phyloP scores from a whole-genome alignment of 306 rosid species.

The Arachis stenosperma region DNA sequence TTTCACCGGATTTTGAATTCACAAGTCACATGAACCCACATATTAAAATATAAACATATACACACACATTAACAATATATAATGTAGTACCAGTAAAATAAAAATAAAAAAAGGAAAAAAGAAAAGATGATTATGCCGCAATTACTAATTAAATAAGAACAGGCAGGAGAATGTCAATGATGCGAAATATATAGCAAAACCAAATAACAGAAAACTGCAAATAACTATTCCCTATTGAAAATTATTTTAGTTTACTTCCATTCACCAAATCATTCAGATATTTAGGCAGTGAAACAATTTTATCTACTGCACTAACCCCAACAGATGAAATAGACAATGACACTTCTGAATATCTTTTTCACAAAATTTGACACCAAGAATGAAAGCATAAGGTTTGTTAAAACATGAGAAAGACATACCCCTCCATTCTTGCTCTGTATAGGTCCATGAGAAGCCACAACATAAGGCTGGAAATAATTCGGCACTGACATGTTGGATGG shows the following conservation, averaged over 20 bases:
- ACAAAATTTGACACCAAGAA: slow-evolving; percentile 14
- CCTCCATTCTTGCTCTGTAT: slow-evolving; percentile 77
- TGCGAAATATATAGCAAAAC: background rate
- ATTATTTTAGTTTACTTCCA: slow-evolving; percentile 3
- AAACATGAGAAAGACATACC: slow-evolving; percentile 58
- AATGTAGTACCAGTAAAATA: no score
- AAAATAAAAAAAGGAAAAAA: no score
- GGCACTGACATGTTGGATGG: no score
- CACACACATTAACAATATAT: background rate
- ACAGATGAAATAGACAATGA: slow-evolving; percentile 23
- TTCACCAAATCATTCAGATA: slow-evolving; percentile 26
- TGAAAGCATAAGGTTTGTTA: slow-evolving; percentile 23
- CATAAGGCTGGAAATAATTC: slow-evolving; percentile 91
- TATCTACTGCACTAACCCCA: background rate
- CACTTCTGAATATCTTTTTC: background rate
- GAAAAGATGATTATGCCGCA: background rate
- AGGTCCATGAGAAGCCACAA: slow-evolving; percentile 95
- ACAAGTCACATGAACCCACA: no score
- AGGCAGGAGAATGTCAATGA: background rate
- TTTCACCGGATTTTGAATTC: no score
- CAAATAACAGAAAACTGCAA: background rate
- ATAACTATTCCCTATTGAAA: slow-evolving; percentile 12
- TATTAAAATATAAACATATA: no score
- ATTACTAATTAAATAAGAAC: background rate
- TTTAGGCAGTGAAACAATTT: slow-evolving; percentile 9